Evolutionary conservation across 179 eudicot genomes (phyloP), one percentile per base, ranked within the genome.

Genomic region (Silene vulgaris): DNA sequence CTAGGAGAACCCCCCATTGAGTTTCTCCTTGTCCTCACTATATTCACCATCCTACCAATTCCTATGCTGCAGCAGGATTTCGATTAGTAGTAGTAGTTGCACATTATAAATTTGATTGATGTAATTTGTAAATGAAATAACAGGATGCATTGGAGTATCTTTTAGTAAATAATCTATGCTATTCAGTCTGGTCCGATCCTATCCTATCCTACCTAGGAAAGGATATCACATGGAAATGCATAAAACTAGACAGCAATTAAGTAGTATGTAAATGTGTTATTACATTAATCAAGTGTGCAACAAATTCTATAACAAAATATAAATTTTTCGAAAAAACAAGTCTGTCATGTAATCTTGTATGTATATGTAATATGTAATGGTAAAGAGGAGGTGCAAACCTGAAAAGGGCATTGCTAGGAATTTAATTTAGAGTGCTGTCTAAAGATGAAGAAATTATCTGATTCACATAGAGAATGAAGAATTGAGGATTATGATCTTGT

Each of bases 11-110:
- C 69, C 8, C 74, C 77, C 6, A 67, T 45, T 4, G 80, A 79
- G 59, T 76, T 81, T 14, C 76, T 83, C 17, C 85, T 80, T 21
- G 91, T 81, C 85, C 86, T 89, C 81, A 84, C 69, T 21, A 77
- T 79, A 35, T 85, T 85, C 81, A 81, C 84, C 88, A 85, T 85
- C 59, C 35, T 82, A n/a, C 54, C 67, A 23, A 30, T 13, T 26
- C 26, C 62, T 19, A 64, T 48, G 67, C 45, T 74, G 29, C 7
- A 62, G 19, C 40, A 35, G 40, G 59, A 52, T 52, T 52, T 52
- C 59, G 12, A 52, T 52, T 52, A 52, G n/a, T 35, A 35, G 40
- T 35, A 35, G 40, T 35, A 35, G 40, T 35, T 35, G 40, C 40
- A 35, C 40, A 35, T 35, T 35, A 35, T 35, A 35, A 35, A 35